These are phyloP conservation scores for Colletotrichum tropicicola DNA, from an alignment of 2,329 filamentous ascomycete genomes.

Conservation along the genomic window DNA sequence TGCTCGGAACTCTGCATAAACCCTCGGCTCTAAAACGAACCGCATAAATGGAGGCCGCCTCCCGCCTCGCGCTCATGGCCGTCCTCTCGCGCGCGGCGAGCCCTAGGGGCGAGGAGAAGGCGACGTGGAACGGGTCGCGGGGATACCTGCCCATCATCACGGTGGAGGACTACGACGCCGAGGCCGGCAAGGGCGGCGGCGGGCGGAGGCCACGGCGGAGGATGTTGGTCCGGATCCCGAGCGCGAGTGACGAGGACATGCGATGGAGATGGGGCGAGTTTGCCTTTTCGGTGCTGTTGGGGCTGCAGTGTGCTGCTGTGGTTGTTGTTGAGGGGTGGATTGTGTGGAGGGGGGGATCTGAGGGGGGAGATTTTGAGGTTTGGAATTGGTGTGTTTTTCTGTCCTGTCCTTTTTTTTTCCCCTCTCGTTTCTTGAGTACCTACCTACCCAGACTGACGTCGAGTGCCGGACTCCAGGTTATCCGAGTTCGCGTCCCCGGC, in stretches of 20 bases:
- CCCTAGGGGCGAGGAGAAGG: conserved; percentile 2
- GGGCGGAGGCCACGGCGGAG: neutral
- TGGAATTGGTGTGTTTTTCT: conserved; percentile 34
- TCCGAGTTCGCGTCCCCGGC: conserved; percentile 15
- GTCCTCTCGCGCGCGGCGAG: neutral
- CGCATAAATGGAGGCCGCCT: conserved; percentile 7
- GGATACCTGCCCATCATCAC: neutral
- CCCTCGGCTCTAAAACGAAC: neutral
- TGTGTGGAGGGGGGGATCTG: conserved; percentile 36
- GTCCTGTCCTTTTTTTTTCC: neutral
- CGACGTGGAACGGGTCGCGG: conserved; percentile 5
- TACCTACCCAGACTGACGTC: neutral
- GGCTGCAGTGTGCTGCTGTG: conserved; percentile 36
- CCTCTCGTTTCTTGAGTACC: too few species aligned
- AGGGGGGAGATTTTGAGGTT: conserved; percentile 33
- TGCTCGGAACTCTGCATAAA: neutral
- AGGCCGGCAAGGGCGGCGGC: neutral
- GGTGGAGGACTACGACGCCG: conserved; percentile 6
- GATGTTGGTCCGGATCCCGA: too few species aligned
- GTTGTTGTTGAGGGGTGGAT: conserved; percentile 37
- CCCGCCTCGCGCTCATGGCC: conserved; percentile 4
- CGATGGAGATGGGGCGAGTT: conserved; percentile 14
- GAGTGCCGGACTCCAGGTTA: neutral
- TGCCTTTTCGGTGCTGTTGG: conserved; percentile 39
- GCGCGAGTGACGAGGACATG: too few species aligned